Conservation (phyloP, 352 stramenopile genomes). For the Phytopythium boreale region DNA sequence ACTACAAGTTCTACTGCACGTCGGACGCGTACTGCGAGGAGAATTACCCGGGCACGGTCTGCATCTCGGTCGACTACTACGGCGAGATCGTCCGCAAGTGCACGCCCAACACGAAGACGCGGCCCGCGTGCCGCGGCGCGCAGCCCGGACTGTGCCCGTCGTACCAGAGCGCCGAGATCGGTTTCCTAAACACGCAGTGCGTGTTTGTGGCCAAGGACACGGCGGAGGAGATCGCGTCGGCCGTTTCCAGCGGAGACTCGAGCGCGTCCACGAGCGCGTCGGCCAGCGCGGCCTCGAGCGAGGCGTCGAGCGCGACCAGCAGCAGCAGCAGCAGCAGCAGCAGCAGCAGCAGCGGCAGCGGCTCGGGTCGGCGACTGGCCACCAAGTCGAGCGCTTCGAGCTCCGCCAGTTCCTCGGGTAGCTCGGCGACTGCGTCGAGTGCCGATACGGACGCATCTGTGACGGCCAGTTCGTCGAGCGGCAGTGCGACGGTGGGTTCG, state of each 20-base stretch:
- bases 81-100: constrained; percentile 74
- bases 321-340: constrained; percentile 3
- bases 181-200: constrained; percentile 82
- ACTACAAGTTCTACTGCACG: constrained; percentile 52
- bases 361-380: constrained; percentile 7
- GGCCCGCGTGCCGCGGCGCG: constrained; percentile 66
- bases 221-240: constrained; percentile 13
- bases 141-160: constrained; percentile 74
- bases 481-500: constrained; percentile 10
- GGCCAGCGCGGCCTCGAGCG: not conserved
- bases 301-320: constrained; percentile 9
- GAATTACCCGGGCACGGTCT: constrained; percentile 65
- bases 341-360: constrained; percentile 5
- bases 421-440: constrained; percentile 10
- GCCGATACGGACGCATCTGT: constrained; percentile 6
- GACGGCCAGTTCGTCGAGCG: constrained; percentile 11
- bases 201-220: constrained; percentile 72
- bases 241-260: constrained; percentile 13
- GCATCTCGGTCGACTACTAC: constrained; percentile 78
- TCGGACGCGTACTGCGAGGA: constrained; percentile 69
- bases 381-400: not conserved
- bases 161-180: constrained; percentile 64
- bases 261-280: constrained; percentile 8
- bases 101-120: constrained; percentile 75
- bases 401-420: not conserved